Percentiles rank a stretch among this genome's conserved stretches.
Conservation (phyloP, 2,329 filamentous ascomycete species). For the Lasiodiplodia sp. region DNA sequence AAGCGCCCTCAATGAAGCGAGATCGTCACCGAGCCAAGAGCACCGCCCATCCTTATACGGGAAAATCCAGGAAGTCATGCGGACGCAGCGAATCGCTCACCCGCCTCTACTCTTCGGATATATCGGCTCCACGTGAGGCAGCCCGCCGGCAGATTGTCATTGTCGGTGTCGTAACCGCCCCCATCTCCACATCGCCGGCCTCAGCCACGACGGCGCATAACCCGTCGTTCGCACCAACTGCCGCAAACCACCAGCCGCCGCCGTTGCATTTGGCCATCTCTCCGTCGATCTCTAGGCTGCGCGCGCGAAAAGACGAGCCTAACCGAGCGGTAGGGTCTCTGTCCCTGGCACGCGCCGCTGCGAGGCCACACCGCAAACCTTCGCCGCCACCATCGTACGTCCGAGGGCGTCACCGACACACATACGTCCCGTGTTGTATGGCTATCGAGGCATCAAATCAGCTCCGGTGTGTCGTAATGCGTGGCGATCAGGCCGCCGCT, state of each 20-base stretch:
- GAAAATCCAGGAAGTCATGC: constrained; percentile 11
- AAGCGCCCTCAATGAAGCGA: constrained; percentile 15
- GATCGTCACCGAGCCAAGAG: constrained; percentile 21
- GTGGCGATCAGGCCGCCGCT: constrained; percentile 1
- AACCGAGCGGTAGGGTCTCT: neutral
- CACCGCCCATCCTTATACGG: constrained; percentile 23
- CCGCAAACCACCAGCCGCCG: neutral
- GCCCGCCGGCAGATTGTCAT: constrained; percentile 14
- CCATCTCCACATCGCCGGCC: neutral
- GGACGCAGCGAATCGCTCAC: neutral
- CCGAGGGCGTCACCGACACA: neutral
- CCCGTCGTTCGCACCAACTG: constrained; percentile 8
- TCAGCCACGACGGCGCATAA: constrained; percentile 10
- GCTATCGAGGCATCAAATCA: neutral
- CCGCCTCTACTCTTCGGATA: constrained; percentile 5
- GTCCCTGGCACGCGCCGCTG: neutral
- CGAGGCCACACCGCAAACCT: neutral
- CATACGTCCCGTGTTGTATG: constrained; percentile 10
- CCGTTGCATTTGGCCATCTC: neutral
- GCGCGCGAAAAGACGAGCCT: neutral
- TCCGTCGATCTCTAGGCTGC: neutral
- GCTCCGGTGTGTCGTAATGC: neutral
- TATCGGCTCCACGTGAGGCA: constrained; percentile 12
- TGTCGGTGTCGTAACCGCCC: neutral
- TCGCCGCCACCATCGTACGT: neutral